Conservation (phyloP, 208 protist species). For the Crithidia mellificae region DNA sequence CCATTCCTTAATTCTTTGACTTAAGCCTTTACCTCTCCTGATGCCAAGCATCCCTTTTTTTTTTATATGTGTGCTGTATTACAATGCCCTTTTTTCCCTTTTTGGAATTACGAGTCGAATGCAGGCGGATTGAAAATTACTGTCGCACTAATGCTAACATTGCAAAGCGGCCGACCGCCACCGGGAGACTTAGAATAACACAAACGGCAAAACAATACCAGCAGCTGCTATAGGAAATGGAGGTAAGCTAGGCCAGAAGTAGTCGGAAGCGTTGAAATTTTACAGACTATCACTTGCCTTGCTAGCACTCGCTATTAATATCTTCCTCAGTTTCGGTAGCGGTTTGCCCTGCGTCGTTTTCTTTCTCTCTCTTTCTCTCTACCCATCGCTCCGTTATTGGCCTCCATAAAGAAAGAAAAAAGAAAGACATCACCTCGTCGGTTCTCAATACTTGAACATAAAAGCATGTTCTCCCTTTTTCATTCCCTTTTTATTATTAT, state of each 20-base stretch:
- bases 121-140: not conserved
- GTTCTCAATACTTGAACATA: not conserved
- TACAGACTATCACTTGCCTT: no score
- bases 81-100: conserved; percentile 1
- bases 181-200: not conserved
- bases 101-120: not conserved
- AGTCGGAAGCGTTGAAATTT: no score
- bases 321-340: not conserved
- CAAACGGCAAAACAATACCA: not conserved
- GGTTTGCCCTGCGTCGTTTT: not conserved
- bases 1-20: not conserved
- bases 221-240: no score
- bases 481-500: not conserved
- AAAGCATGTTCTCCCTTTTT: conserved; percentile 8
- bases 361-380: conserved; percentile 1
- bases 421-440: not conserved
- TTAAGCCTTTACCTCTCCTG: not conserved
- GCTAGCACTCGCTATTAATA: no score
- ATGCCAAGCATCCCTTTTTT: not conserved
- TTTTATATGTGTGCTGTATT: conserved; percentile 2
- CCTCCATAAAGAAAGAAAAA: not conserved
- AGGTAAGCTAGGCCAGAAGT: no score
- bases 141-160: not conserved
- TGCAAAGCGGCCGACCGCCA: not conserved
- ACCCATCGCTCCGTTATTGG: conserved; percentile 5